Evolutionary conservation across 1,284 basidiomycete species (phyloP), one percentile per base, ranked within the genome.

Genomic region (Vanrija humicola): DNA sequence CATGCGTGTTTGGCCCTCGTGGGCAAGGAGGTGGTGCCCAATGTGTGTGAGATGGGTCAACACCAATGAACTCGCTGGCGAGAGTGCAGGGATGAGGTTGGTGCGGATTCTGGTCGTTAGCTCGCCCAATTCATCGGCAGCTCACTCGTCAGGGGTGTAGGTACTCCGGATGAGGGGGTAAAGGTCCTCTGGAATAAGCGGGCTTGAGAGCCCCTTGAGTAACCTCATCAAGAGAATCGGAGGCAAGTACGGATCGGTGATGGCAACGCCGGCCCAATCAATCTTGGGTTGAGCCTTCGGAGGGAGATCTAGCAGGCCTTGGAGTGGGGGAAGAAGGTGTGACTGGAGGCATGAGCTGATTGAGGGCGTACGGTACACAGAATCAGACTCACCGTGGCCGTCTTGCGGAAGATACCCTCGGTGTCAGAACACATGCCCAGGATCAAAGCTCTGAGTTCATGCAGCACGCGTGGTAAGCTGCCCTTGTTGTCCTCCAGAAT

Each of bases 321-420:
- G 42, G 5, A 73, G 42, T 0, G 62, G 47, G 1, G 54, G 47
- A 0, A 64, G 28, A 7, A 69, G 52, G 1, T 34, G 25, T 2
- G 66, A 59, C 69, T 70, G 44, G 18, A 5, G 2, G 21, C 43
- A 23, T 38, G 21, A 53, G 47, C 15, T 15, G 38, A 7, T 21
- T 21, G 39, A n/a, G 12, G 14, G 12, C 34, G 1, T 23, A 12
- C 23, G 3, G 4, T 26, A 18, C 25, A 5, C 3, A 1, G 9
- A 9, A n/a, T 19, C 16, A 4, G 12, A 62, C 68, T 59, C 55
- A 69, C 72, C 43, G 63, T 65, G 2, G 68, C 58, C 2, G 62
- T 52, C 14, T 67, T 56, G 39, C 73, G 62, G 55, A 73, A 75
- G 29, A 73, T 63, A 38, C 73, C 73, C 52, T 73, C 70, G 0